A percentile compares a stretch with the other conserved stretches of the same genome.
These are phyloP conservation scores for Colletotrichum spinosum DNA, from an alignment of 2,329 filamentous ascomycete species.

Conservation along the genomic window DNA sequence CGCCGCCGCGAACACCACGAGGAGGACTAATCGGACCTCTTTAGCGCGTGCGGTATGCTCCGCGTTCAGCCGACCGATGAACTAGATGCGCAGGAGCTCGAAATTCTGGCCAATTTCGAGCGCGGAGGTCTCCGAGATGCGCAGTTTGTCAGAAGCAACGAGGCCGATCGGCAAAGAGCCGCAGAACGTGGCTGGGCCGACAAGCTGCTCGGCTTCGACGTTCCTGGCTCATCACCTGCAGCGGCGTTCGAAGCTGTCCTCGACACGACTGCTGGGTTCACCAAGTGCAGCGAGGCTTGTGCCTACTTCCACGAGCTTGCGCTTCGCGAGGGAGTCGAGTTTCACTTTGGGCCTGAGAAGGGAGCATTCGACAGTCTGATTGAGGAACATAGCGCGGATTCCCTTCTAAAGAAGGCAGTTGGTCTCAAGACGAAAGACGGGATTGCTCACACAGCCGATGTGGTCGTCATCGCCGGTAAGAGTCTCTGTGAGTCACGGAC, in stretches of 20 bases:
- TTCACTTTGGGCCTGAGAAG: slow-evolving; percentile 42
- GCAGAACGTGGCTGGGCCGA: slow-evolving; percentile 37
- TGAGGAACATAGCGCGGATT: slow-evolving; percentile 16
- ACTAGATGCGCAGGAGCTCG: slow-evolving; percentile 40
- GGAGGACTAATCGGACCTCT: slow-evolving; percentile 33
- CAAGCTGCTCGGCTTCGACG: slow-evolving; percentile 42
- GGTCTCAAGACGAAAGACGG: slow-evolving; percentile 55
- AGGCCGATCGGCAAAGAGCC: slow-evolving; percentile 38
- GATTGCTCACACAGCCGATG: slow-evolving; percentile 43
- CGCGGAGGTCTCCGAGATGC: slow-evolving; percentile 41
- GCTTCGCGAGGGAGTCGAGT: slow-evolving; percentile 41
- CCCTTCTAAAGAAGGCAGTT: slow-evolving; percentile 41
- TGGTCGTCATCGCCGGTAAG: slow-evolving; percentile 52
- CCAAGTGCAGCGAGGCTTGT: slow-evolving; percentile 41
- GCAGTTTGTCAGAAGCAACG: slow-evolving; percentile 41
- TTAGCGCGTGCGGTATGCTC: slow-evolving; percentile 42
- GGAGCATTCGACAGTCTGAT: slow-evolving; percentile 42
- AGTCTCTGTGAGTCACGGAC: slow-evolving; percentile 43
- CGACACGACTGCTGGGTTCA: slow-evolving; percentile 41
- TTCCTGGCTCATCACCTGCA: slow-evolving; percentile 30
- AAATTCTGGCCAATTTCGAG: slow-evolving; percentile 42
- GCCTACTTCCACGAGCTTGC: slow-evolving; percentile 39
- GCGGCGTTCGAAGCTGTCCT: slow-evolving; percentile 41
- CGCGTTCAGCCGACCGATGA: slow-evolving; percentile 41
- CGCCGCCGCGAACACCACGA: slow-evolving; percentile 4